Base-by-base conservation (phyloP, 2,329 filamentous ascomycete species). In the Macrophomina phaseolina region DNA sequence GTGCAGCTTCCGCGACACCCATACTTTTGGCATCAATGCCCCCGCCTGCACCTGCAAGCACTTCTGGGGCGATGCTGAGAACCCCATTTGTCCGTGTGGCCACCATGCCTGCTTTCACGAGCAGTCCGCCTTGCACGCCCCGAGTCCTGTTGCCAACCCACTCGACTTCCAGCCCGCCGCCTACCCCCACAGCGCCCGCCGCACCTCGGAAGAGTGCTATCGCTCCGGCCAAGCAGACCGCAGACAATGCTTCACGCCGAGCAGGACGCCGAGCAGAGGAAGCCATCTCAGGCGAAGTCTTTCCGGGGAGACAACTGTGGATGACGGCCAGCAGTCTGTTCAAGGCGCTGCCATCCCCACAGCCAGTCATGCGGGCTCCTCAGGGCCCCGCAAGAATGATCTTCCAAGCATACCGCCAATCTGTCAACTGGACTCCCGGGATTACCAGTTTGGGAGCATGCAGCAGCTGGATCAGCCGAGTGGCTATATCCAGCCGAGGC, bases 61-160 rank as follows among this genome's bases (percentile, higher is more conserved):
- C 63, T 87, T 86, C 71, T 86, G 83, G 82, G 73, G 12, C 68
- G 69, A 68, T 75, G 71, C 61, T 69, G 28, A 80, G 45, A 71
- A 73, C 69, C 76, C 81, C 2, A 81, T 73, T 76, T 87, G 85
- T 74, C 81, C 83, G 65, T 87, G 85, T 70, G 82, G 82, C 48
- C 85, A 87, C 73, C 85, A 87, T 79, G 84, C 84, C 6, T 87
- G 85, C 74, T 87, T 83, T 72, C 85, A 87, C 76, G 75, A 80
- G 46, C 18, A 51, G 11, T 28, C 49, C 34, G 30, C 11, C 62
- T 66, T 30, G 42, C 49, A 32, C 12, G 18, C 38, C 18, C 5
- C 49, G 28, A n/a, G 28, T n/a, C 11, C 40, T 34, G n/a, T 38
- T 32, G n/a, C 40, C 30, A n/a, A 65, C 36, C 51, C 48, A 49